These are phyloP conservation scores for Leccinum imitatum DNA, from an alignment of 768 basidiomycete genomes.

Conservation along the genomic window DNA sequence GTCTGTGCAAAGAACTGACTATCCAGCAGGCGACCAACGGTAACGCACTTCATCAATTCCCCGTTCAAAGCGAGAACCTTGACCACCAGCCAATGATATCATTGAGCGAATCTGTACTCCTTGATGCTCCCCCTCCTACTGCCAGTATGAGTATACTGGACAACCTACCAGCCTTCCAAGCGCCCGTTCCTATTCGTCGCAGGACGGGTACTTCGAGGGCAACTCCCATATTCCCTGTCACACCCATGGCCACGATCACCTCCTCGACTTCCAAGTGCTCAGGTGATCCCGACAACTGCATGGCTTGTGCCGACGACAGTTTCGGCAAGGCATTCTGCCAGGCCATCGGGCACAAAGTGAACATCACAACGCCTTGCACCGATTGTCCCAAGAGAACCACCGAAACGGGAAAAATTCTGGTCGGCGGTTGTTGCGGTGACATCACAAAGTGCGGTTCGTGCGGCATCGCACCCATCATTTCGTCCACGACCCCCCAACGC, in stretches of 20 bases:
- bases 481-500: conserved; percentile 21
- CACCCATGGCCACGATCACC: conserved; percentile 34
- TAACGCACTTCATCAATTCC: conserved; percentile 10
- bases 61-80: conserved; percentile 15
- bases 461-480: conserved; percentile 32
- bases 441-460: conserved; percentile 30
- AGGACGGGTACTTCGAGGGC: conserved; percentile 38
- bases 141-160: conserved; percentile 62
- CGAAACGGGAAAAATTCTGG: conserved; percentile 27
- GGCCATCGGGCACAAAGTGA: conserved; percentile 64
- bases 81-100: conserved; percentile 15
- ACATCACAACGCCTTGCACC: conserved; percentile 50
- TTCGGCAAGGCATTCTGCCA: conserved; percentile 89
- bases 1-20: conserved; percentile 74
- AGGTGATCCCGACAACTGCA: conserved; percentile 84
- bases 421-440: conserved; percentile 40
- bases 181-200: conserved; percentile 78
- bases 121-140: conserved; percentile 25
- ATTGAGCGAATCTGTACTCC: conserved; percentile 29
- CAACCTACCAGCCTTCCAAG: conserved; percentile 76
- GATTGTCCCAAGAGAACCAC: conserved; percentile 49
- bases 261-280: conserved; percentile 53
- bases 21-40: conserved; percentile 42
- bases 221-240: conserved; percentile 57
- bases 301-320: conserved; percentile 80